These are phyloP conservation scores for Aspergillus fumigatus DNA, from an alignment of 2,329 filamentous ascomycete species.

Conservation along the genomic window DNA sequence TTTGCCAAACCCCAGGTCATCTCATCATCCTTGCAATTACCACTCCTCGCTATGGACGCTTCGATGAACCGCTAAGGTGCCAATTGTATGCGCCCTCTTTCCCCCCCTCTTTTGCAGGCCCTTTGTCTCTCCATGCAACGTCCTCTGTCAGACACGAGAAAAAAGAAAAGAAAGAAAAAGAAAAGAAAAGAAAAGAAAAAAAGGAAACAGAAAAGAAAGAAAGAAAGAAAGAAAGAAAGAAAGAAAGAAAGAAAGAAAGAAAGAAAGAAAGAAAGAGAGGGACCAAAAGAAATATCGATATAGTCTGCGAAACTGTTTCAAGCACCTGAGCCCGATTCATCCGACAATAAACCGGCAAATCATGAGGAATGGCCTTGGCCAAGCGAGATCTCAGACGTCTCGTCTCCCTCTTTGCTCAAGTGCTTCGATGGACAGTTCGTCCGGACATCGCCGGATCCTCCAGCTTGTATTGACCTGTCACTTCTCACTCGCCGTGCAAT, in stretches of 20 bases:
- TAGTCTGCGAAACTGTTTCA: neutral
- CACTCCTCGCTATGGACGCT: no score
- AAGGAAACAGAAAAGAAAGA: neutral
- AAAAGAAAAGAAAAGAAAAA: neutral
- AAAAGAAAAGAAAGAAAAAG: neutral
- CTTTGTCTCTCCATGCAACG: neutral
- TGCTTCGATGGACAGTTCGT: slow-evolving; percentile 6
- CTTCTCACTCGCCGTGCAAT: neutral
- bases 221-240: neutral
- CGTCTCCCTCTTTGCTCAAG: neutral
- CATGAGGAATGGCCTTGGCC: neutral
- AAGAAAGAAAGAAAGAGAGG: neutral
- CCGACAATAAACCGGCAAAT: neutral
- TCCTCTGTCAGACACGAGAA: neutral
- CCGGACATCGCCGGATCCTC: slow-evolving; percentile 1
- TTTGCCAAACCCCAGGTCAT: no score
- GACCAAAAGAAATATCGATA: neutral
- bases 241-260: neutral
- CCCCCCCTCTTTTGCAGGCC: no score
- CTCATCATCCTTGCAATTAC: no score
- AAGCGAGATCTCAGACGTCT: neutral
- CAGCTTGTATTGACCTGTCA: neutral
- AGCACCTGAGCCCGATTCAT: neutral
- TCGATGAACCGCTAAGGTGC: no score
- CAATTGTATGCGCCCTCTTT: neutral